These are phyloP conservation scores for Chaetomiaceae sp. DNA, from an alignment of 2,329 filamentous ascomycete genomes.

Conservation along the genomic window DNA sequence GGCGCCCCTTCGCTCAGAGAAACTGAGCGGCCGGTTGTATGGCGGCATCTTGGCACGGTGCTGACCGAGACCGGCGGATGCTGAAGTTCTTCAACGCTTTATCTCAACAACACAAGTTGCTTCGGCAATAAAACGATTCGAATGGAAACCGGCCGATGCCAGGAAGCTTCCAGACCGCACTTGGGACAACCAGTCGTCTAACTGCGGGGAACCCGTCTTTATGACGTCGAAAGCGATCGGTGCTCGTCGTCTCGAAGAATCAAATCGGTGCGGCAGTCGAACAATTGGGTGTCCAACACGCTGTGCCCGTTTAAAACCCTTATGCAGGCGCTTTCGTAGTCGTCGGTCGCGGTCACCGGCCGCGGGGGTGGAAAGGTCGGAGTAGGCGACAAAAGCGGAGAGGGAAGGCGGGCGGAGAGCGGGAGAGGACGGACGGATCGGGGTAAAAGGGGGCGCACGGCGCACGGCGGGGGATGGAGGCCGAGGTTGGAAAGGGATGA, in stretches of 20 bases:
- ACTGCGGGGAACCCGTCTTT: background rate
- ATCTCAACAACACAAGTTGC: background rate
- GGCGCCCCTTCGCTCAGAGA: conserved; percentile 57
- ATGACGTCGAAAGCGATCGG: conserved; percentile 1
- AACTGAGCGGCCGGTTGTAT: conserved; percentile 48
- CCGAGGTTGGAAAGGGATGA: conserved; percentile 9
- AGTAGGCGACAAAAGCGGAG: background rate
- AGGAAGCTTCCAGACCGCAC: background rate
- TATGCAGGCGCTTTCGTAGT: too few relatives aligned
- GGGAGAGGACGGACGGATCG: background rate
- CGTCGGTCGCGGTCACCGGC: background rate
- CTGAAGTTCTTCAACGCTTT: background rate
- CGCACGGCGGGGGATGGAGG: conserved; percentile 3
- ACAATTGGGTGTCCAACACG: too few relatives aligned
- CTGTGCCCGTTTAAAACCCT: too few relatives aligned
- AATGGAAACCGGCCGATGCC: background rate
- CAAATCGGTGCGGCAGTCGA: too few relatives aligned
- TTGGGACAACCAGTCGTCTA: background rate
- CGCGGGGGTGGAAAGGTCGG: background rate
- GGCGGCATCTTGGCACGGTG: conserved; percentile 32
- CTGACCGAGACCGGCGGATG: conserved; percentile 38
- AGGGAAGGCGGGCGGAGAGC: background rate
- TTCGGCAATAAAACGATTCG: background rate
- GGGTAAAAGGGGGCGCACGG: background rate
- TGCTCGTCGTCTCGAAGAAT: background rate